Evolutionary conservation across 1,284 basidiomycete genomes (phyloP).

Genomic region (Porodaedalea pini): DNA sequence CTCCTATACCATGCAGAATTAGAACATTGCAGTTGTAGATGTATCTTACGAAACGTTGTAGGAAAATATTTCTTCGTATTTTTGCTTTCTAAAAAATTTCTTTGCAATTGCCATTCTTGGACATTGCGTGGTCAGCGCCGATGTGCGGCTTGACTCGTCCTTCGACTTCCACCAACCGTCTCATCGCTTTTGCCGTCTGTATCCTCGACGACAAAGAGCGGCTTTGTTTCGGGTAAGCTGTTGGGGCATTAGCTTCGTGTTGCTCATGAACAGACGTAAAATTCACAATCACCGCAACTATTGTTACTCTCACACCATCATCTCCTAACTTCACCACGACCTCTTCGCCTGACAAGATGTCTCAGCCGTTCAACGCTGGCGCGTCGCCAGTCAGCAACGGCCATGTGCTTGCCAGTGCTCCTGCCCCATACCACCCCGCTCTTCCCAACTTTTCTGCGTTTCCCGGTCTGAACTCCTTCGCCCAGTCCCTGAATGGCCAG

Average conservation of each 20-base stretch:
- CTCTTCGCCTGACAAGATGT: conserved; percentile 6
- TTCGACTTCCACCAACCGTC: background rate
- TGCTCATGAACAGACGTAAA: background rate
- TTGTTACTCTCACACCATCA: background rate
- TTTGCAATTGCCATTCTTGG: background rate
- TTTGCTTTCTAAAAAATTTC: background rate
- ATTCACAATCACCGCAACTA: background rate
- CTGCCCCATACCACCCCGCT: conserved; percentile 12
- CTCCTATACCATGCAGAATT: background rate
- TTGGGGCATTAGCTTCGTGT: background rate
- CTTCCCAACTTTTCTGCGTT: conserved; percentile 14
- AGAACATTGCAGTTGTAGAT: conserved; percentile 12
- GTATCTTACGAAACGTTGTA: background rate
- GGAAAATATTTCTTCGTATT: background rate
- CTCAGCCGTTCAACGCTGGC: conserved; percentile 7
- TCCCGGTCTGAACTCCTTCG: conserved; percentile 16
- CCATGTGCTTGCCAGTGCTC: background rate
- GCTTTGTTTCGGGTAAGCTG: conserved; percentile 1
- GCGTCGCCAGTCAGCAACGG: background rate
- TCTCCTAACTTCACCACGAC: background rate
- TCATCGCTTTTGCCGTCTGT: background rate
- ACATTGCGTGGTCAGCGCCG: background rate
- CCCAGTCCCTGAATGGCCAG: conserved; percentile 10
- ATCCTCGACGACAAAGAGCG: background rate
- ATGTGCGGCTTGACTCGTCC: too few relatives aligned